These are phyloP conservation scores for Chlamydomonas sphaeroides DNA, from an alignment of 139 green algal species.

Conservation along the genomic window DNA sequence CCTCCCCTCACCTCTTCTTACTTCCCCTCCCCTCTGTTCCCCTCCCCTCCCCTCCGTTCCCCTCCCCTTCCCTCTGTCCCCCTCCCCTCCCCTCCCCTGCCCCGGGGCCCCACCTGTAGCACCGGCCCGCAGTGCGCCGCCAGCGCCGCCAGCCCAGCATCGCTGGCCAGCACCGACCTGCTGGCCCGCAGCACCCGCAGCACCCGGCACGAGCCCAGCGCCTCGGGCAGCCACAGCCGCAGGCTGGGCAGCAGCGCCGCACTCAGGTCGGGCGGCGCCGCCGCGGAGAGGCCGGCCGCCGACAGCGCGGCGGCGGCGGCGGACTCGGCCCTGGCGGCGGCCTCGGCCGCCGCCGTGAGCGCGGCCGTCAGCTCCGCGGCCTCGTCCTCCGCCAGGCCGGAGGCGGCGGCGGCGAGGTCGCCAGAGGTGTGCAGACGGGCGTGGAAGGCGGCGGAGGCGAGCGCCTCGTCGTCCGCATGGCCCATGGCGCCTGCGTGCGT, in stretches of 20 bases:
- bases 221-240: not conserved
- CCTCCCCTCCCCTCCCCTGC: too few relatives aligned
- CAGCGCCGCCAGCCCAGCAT: slow-evolving; percentile 10
- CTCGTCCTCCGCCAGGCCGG: not conserved
- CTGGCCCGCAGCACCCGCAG: slow-evolving; percentile 24
- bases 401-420: too few relatives aligned
- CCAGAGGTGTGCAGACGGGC: too few relatives aligned
- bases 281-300: not conserved
- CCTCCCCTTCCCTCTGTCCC: too few relatives aligned
- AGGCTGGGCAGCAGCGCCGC: not conserved
- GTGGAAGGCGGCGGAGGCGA: too few relatives aligned
- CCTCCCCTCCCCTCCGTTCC: too few relatives aligned
- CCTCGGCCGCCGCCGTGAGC: too few relatives aligned
- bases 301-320: not conserved
- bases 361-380: not conserved
- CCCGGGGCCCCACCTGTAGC: slow-evolving; percentile 19
- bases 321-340: too few relatives aligned
- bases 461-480: too few relatives aligned
- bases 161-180: slow-evolving; percentile 10
- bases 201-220: not conserved
- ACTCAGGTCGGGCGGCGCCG: not conserved
- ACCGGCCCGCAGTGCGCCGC: not conserved
- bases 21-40: too few relatives aligned
- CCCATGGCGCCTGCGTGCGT: too few relatives aligned
- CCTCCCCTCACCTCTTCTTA: too few relatives aligned